Percentiles rank a stretch among this genome's conserved stretches.
Conservation (phyloP, 2,329 filamentous ascomycete genomes). For the Colletotrichum simmondsii region DNA sequence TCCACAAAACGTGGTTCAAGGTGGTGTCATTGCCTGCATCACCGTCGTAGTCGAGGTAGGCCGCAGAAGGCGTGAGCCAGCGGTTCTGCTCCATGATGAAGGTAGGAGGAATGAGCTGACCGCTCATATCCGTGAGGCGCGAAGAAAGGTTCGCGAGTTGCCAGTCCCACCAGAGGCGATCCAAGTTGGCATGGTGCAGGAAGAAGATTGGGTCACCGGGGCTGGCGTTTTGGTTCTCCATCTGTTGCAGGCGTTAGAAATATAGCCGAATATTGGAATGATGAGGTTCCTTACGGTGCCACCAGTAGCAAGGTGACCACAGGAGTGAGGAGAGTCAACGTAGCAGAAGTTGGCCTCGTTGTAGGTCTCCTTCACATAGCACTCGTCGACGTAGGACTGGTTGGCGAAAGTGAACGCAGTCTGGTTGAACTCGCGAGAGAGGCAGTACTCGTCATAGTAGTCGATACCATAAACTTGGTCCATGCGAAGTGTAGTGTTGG, state of each 20-base stretch:
- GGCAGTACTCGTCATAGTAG: constrained; percentile 25
- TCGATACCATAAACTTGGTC: constrained; percentile 24
- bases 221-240: constrained; percentile 26
- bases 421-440: constrained; percentile 17
- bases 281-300: neutral
- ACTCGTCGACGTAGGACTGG: constrained; percentile 13
- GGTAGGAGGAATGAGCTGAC: constrained; percentile 1
- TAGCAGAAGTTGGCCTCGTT: constrained; percentile 22
- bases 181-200: constrained; percentile 21
- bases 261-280: neutral
- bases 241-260: neutral
- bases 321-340: constrained; percentile 19
- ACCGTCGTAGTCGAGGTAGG: constrained; percentile 30
- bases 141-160: constrained; percentile 27
- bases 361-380: constrained; percentile 8
- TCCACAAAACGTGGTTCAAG: constrained; percentile 40
- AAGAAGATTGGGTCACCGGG: constrained; percentile 26
- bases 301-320: constrained; percentile 11
- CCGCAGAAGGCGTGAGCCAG: constrained; percentile 17
- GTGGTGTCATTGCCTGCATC: constrained; percentile 37
- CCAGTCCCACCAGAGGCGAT: constrained; percentile 21
- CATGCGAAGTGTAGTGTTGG: constrained; percentile 29
- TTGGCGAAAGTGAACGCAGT: constrained; percentile 13
- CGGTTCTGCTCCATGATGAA: constrained; percentile 21
- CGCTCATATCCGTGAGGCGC: constrained; percentile 15